Evolutionary conservation across 805 yeast genomes (phyloP).

Genomic region (Kregervanrija delftensis): DNA sequence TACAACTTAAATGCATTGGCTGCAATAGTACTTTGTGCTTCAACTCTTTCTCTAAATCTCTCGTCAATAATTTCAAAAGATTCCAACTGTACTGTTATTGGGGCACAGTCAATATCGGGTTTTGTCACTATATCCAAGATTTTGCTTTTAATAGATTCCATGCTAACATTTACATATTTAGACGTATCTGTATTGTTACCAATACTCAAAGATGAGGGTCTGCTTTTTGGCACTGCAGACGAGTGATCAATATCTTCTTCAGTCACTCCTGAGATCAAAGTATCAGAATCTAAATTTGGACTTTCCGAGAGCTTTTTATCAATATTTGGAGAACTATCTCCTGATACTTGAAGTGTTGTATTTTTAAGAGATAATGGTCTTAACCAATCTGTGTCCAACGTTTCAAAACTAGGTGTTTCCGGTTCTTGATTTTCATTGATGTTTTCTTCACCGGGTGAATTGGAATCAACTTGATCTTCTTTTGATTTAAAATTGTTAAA

Average conservation of each 20-base stretch:
- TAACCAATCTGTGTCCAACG: slow-evolving; percentile 12
- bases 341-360: not conserved
- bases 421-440: not conserved
- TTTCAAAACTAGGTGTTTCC: not conserved
- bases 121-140: slow-evolving; percentile 6
- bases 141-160: slow-evolving; percentile 8
- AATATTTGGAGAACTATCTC: no score
- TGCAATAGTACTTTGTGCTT: slow-evolving; percentile 11
- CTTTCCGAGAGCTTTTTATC: no score
- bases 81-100: slow-evolving; percentile 4
- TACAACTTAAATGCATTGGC: slow-evolving; percentile 9
- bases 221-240: not conserved
- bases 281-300: no score
- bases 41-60: slow-evolving; percentile 1
- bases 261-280: no score
- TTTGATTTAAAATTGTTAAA: slow-evolving; percentile 1
- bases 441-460: not conserved
- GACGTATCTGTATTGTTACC: slow-evolving; percentile 10
- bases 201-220: slow-evolving; percentile 5
- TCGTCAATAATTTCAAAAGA: not conserved
- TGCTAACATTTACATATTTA: slow-evolving; percentile 9
- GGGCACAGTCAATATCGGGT: slow-evolving; percentile 11
- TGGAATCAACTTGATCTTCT: no score
- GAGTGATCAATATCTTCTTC: no score
- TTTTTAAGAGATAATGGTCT: slow-evolving; percentile 10